Evolutionary conservation across 129 eudicot species (phyloP).

Genomic region (Centrapalus pauciflorus): DNA sequence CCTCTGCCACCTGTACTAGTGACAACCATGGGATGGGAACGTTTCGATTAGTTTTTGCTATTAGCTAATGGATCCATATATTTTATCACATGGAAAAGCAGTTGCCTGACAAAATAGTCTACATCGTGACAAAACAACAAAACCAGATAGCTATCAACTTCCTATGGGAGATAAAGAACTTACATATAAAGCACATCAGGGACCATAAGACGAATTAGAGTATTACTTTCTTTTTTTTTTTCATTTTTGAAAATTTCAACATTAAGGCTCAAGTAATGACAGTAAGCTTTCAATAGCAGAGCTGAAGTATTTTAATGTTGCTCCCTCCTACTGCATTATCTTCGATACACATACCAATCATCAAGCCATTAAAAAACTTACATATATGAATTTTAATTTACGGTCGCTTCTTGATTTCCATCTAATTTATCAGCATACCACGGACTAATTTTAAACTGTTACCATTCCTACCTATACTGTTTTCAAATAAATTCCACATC

Average conservation of each 20-base stretch:
- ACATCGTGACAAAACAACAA: not conserved
- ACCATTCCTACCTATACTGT: not conserved
- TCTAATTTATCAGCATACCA: not conserved
- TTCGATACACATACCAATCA: not conserved
- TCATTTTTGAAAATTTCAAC: not conserved
- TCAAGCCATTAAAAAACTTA: not conserved
- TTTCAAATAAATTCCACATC: not conserved
- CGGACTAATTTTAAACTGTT: not conserved
- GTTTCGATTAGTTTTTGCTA: too few species aligned
- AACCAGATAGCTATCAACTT: not conserved
- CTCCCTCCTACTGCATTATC: not conserved
- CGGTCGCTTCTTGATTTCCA: too few species aligned
- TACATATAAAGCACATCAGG: not conserved
- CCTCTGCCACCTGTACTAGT: too few species aligned
- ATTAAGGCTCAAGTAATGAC: not conserved
- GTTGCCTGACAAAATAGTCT: too few species aligned
- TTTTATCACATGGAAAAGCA: too few species aligned
- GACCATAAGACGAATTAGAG: not conserved
- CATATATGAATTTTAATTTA: too few species aligned
- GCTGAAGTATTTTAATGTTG: slow-evolving; percentile 1
- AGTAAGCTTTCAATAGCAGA: not conserved
- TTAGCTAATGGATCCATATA: too few species aligned
- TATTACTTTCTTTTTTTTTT: not conserved
- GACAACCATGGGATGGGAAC: too few species aligned
- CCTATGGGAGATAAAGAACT: not conserved